Evolutionary conservation across 345 rosid species (phyloP), one percentile per base, ranked within the genome.

Genomic region (Gossypium thurberi): DNA sequence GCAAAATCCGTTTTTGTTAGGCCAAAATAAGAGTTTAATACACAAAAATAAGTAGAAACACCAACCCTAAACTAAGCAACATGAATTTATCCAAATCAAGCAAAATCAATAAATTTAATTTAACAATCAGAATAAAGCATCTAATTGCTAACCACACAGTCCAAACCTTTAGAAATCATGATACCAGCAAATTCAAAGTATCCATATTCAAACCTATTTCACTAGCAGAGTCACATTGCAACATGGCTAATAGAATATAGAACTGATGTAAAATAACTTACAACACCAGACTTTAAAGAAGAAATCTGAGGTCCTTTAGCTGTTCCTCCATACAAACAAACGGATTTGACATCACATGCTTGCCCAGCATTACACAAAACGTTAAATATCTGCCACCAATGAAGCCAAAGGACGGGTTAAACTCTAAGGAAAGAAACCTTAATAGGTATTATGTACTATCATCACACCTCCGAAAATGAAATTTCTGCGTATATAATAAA

Each of bases 261-360:
- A 51, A 53, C 15, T 12, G 33, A 58, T 25, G 71, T 47, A 69
- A 48, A 69, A 33, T 69, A 75, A 58, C 98, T 78, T 84, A 92
- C 99, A 71, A 60, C 87, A 65, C 98, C 98, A 75, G 98, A 79
- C 78, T 85, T 80, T 71, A 95, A 81, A 51, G 96, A 71, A 15
- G 78, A 79, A 72, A 87, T 88, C 77, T 95, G 97, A 75, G 98
- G 98, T 44, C 89, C 85, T 77, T 95, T 95, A 12, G 97, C 77
- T 10, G 88, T 84, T 86, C 99, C 99, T 78, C 99, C 96, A 76
- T 91, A 95, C 60, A 95, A 71, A 78, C 98, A 95, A 51, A 91
- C 89, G 46, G 99, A 89, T 68, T 74, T 7, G 74, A 92, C 78
- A 15, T 89, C 87, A 68, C 92, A 89, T 11, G 96, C 80, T 75